Evolutionary conservation across 805 yeast species (phyloP).

Genomic region (Kregervanrija delftensis): DNA sequence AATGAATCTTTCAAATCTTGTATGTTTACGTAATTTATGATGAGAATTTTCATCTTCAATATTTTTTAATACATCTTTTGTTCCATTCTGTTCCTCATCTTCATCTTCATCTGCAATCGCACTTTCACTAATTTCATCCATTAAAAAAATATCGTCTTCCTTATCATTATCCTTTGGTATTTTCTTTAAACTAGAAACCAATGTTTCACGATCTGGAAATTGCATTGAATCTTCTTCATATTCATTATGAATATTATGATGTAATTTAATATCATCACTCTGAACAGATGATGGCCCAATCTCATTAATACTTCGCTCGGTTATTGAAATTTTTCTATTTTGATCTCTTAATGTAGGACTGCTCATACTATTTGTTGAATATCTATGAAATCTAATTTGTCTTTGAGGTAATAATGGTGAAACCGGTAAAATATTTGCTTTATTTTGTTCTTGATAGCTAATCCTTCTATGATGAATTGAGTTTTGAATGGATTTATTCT

Average conservation of each 20-base stretch:
- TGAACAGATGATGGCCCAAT: slow-evolving; percentile 14
- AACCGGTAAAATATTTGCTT: slow-evolving; percentile 3
- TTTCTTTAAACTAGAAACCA: slow-evolving; percentile 16
- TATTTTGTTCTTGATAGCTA: slow-evolving; percentile 3
- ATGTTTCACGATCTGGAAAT: slow-evolving; percentile 23
- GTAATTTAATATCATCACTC: slow-evolving; percentile 14
- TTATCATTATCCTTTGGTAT: slow-evolving; percentile 1
- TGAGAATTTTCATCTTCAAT: not conserved
- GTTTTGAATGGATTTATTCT: slow-evolving; percentile 8
- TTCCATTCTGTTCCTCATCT: slow-evolving; percentile 2
- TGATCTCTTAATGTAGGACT: slow-evolving; percentile 6
- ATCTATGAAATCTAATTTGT: slow-evolving; percentile 17
- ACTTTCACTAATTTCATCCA: slow-evolving; percentile 28
- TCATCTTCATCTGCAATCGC: slow-evolving; percentile 13
- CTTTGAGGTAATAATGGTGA: slow-evolving; percentile 9
- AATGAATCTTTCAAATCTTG: slow-evolving; percentile 73
- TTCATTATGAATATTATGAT: slow-evolving; percentile 1
- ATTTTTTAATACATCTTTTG: slow-evolving; percentile 1
- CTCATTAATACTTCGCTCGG: too few species aligned
- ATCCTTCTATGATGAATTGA: too few species aligned
- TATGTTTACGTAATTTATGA: slow-evolving; percentile 22
- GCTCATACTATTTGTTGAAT: slow-evolving; percentile 22
- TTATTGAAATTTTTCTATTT: not conserved
- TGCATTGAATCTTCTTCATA: slow-evolving; percentile 4
- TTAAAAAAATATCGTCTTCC: slow-evolving; percentile 32